Evolutionary conservation across 306 rosid species (phyloP), one percentile per base, ranked within the genome.

Genomic region (Cucurbita argyrosperma): DNA sequence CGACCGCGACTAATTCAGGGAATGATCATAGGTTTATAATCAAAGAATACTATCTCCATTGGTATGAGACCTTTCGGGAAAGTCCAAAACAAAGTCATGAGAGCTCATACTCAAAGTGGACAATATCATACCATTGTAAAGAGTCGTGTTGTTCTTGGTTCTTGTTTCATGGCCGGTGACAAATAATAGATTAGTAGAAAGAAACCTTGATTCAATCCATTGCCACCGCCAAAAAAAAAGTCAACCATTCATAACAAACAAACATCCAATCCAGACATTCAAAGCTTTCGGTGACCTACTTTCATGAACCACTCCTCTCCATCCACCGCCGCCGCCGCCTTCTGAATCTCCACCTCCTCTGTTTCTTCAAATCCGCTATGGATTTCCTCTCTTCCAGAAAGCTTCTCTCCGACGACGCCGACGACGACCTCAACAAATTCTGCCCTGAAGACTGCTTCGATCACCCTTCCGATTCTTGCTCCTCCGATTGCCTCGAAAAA

Each of bases 311-410:
- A 37, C 45, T 60, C 70, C 49, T 15, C 26, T 8, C 47, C 0
- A 10, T 4, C 49, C 2, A 26, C 26, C 0, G 53, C 38, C 72
- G 53, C 38, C 72, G 51, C 51, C 54, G 10, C 16, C 0, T 66
- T 66, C 26, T 6, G 19, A 12, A 1, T 67, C 11, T 46, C 57
- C 14, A 47, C 56, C 56, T 5, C 43, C 40, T 66, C 39, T 19
- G 10, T 43, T 43, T 65, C 72, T 49, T 69, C 74, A 26, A 14
- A 68, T 69, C 43, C 45, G 26, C 57, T 23, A 69, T 69, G 74
- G 74, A 26, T 26, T 49, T 30, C 23, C 7, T 23, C 43, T 13
- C 14, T 13, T 3, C 23, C 23, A 8, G 74, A 69, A 49, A 69
- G 14, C 74, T 69, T 6, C 52, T 69, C 39, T 4, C 57, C 39